phyloP scores from a whole-genome alignment of 225 moss, liverwort and hornwort genomes.

The Polytrichum formosum region DNA sequence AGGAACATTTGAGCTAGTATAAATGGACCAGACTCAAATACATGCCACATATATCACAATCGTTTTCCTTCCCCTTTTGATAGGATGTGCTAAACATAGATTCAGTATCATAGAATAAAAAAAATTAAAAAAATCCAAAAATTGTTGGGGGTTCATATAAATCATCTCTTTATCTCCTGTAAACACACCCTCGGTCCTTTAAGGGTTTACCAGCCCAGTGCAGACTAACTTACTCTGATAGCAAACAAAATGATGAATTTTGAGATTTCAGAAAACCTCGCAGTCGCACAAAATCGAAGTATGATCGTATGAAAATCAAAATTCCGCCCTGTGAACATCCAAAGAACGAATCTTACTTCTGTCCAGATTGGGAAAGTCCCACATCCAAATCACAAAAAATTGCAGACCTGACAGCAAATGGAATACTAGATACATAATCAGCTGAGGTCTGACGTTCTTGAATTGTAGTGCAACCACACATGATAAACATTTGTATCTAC shows the following conservation, averaged over 20 bases:
- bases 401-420: too few species aligned
- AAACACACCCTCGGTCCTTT: not conserved
- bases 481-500: too few species aligned
- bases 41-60: too few species aligned
- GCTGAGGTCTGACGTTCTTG: too few species aligned
- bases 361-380: not conserved
- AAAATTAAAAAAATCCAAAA: not conserved
- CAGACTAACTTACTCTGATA: conserved; percentile 69
- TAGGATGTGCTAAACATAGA: too few species aligned
- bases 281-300: conserved; percentile 79
- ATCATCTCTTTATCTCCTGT: not conserved
- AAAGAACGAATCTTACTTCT: not conserved
- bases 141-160: not conserved
- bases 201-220: not conserved
- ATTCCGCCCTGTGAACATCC: conserved; percentile 62
- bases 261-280: conserved; percentile 83
- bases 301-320: conserved; percentile 65
- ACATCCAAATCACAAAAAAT: not conserved
- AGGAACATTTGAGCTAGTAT: too few species aligned
- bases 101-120: not conserved
- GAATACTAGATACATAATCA: too few species aligned
- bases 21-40: too few species aligned
- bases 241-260: conserved; percentile 77
- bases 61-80: too few species aligned
- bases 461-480: too few species aligned